These are phyloP conservation scores for Moringa oleifera DNA, from an alignment of 345 rosid genomes.

Conservation along the genomic window DNA sequence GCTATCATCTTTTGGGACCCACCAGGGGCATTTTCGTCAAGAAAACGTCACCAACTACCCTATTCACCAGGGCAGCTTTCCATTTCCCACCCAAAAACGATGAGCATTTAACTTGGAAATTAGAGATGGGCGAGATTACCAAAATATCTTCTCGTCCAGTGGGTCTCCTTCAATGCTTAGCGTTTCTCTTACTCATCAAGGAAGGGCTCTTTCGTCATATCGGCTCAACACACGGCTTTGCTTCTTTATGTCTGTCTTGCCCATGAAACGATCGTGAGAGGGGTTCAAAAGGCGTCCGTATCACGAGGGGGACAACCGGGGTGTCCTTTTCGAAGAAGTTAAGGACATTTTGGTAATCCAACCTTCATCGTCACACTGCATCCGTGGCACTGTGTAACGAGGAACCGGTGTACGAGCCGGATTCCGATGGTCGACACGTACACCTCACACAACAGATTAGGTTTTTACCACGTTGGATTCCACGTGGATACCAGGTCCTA, in stretches of 20 bases:
- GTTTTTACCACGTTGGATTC: conserved; percentile 9
- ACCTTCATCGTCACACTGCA: neutral
- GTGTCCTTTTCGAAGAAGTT: neutral
- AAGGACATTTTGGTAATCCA: neutral
- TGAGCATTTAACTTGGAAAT: neutral
- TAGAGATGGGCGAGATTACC: neutral
- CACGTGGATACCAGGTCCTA: conserved; percentile 7
- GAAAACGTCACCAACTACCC: neutral
- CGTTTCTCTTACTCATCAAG: too few relatives aligned
- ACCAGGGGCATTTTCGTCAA: conserved; percentile 2
- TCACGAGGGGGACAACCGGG: neutral
- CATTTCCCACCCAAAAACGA: neutral
- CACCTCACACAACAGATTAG: neutral
- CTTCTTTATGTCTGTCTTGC: too few relatives aligned
- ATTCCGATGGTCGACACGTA: conserved; percentile 17
- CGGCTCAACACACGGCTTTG: neutral
- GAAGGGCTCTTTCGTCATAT: neutral
- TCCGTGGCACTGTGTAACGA: conserved; percentile 16
- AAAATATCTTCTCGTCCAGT: neutral
- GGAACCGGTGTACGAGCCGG: neutral
- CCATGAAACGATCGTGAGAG: conserved; percentile 10
- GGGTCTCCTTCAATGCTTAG: too few relatives aligned
- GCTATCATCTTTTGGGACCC: too few relatives aligned
- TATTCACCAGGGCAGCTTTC: neutral
- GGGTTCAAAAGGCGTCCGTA: neutral